Base-by-base conservation (phyloP, 768 basidiomycete genomes). In the Cubamyces sp. region DNA sequence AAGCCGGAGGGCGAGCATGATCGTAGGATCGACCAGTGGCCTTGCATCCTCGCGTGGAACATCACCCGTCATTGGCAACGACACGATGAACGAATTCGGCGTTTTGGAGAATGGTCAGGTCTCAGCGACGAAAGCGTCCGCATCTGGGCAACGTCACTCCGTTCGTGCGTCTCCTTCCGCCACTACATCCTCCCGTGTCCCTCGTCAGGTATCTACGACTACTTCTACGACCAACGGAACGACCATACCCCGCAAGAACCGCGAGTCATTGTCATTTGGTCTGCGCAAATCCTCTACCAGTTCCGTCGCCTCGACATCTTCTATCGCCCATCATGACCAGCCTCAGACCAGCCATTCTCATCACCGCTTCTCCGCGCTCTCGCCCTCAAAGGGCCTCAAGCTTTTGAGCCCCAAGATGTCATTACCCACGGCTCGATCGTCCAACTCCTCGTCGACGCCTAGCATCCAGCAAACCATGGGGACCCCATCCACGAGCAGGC, bases 331-430 rank as follows among this genome's bases (percentile, higher is more conserved):
- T 63, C 64, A 60, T 19, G 45, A 64, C 2, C 64, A 67, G 28
- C 51, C 66, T 12, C 56, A 46, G 19, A 15, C 80, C 11, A 71
- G 82, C 21, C 63, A 64, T 43, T 76, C 78, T 52, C 82, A 78
- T 53, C 86, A 90, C 69, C 84, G 91, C 34, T 90, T 93, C 77
- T 90, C 91, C 39, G 90, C 89, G 4, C 81, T 94, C 43, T 94
- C 92, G 5, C 92, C 92, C 1, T 94, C 92, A 3, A 92, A 88
- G 74, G 83, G 91, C 30, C 77, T 94, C 57, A 94, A 94, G 74
- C 78, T 94, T 41, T 78, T 94, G 53, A 88, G 82, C 54, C 92
- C 92, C 1, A 94, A 94, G 75, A 84, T 87, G 40, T 85, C 88
- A 5, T 74, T 88, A 5, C 77, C 86, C 18, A 80, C 80, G 30